Percentiles rank a stretch among this genome's conserved stretches.
phyloP scores from a whole-genome alignment of 2,329 filamentous ascomycete species.

The Botrytis fabae region DNA sequence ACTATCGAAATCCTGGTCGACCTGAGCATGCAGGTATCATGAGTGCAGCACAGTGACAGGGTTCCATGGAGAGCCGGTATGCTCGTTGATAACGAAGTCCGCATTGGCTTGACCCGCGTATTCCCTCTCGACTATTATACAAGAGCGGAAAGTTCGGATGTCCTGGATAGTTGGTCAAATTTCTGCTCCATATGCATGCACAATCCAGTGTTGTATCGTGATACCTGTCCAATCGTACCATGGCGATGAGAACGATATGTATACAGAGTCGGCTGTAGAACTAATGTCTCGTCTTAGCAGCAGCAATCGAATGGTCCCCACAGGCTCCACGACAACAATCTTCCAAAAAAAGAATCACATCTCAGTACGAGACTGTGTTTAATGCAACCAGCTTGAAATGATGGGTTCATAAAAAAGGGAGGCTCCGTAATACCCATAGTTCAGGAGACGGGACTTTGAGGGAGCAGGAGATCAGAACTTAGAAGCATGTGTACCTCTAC shows the following conservation, averaged over 20 bases:
- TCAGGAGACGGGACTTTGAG: conserved; percentile 2
- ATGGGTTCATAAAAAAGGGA: not conserved
- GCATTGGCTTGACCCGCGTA: not conserved
- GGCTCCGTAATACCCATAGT: not conserved
- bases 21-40: conserved; percentile 3
- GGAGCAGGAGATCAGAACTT: conserved; percentile 1
- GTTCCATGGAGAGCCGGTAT: conserved; percentile 8
- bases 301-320: conserved; percentile 13
- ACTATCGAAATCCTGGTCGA: conserved; percentile 1
- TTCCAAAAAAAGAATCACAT: conserved; percentile 4
- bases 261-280: conserved; percentile 8
- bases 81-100: conserved; percentile 11
- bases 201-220: not conserved
- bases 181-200: not conserved
- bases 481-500: conserved; percentile 2
- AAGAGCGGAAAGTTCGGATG: not conserved
- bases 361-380: not conserved
- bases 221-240: conserved; percentile 12
- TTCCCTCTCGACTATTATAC: not conserved
- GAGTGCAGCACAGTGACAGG: not conserved
- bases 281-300: conserved; percentile 7
- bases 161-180: conserved; percentile 7
- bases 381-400: conserved; percentile 3
- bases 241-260: not conserved
- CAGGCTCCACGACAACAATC: conserved; percentile 14